Evolutionary conservation across 805 yeast genomes (phyloP).

Genomic region (Nematodospora valgi): DNA sequence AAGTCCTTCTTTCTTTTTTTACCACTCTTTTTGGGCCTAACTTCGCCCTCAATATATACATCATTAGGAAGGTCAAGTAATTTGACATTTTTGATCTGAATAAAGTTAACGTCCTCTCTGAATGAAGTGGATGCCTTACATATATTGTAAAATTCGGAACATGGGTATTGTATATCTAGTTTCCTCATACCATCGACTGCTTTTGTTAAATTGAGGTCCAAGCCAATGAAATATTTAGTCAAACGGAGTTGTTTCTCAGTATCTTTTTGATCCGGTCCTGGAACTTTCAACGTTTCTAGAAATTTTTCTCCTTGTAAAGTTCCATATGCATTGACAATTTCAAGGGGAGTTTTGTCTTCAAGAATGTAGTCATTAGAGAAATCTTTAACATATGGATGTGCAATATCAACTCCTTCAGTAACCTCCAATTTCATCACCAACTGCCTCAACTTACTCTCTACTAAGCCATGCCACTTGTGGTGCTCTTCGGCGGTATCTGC

Average conservation of each 20-base stretch:
- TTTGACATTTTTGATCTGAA: slow-evolving; percentile 63
- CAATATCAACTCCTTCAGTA: slow-evolving; percentile 68
- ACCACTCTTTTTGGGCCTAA: slow-evolving; percentile 59
- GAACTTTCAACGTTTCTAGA: slow-evolving; percentile 16
- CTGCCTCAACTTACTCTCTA: slow-evolving; percentile 80
- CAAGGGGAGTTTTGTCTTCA: slow-evolving; percentile 17
- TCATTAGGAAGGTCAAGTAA: slow-evolving; percentile 78
- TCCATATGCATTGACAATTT: slow-evolving; percentile 62
- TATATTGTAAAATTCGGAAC: slow-evolving; percentile 79
- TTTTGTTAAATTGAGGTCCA: slow-evolving; percentile 48
- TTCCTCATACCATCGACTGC: slow-evolving; percentile 40
- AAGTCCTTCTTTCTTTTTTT: slow-evolving; percentile 30
- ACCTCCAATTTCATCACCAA: slow-evolving; percentile 82
- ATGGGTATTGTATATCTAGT: slow-evolving; percentile 84
- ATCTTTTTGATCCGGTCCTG: slow-evolving; percentile 9
- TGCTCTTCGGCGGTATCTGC: slow-evolving; percentile 76
- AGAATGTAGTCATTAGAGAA: slow-evolving; percentile 52
- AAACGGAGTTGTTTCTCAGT: slow-evolving; percentile 44
- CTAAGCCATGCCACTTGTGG: slow-evolving; percentile 86
- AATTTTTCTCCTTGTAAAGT: slow-evolving; percentile 51
- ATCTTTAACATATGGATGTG: slow-evolving; percentile 78
- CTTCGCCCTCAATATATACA: slow-evolving; percentile 76
- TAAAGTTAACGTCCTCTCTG: slow-evolving; percentile 54
- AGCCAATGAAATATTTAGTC: slow-evolving; percentile 78
- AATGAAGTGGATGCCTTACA: slow-evolving; percentile 74